Evolutionary conservation across 2,329 filamentous ascomycete genomes (phyloP).

Genomic region (Diaporthe batatas): DNA sequence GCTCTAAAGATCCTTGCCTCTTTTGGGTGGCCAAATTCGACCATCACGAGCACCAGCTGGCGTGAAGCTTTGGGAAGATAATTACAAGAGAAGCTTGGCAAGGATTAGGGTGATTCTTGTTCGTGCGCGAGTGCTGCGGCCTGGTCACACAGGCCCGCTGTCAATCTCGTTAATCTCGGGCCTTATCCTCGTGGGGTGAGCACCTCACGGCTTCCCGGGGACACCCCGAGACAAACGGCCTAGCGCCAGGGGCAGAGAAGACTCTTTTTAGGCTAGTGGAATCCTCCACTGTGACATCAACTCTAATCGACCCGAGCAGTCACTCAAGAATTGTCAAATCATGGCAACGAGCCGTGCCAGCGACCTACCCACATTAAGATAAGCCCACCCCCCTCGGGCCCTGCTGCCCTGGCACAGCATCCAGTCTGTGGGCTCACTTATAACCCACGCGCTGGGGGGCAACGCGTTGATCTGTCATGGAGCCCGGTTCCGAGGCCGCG

Average conservation of each 20-base stretch:
- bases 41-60: slow-evolving; percentile 9
- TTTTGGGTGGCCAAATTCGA: slow-evolving; percentile 15
- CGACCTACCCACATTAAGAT: slow-evolving; percentile 19
- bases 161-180: slow-evolving; percentile 36
- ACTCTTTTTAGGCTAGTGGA: slow-evolving; percentile 30
- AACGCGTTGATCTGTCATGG: slow-evolving; percentile 5
- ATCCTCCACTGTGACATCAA: slow-evolving; percentile 33
- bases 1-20: slow-evolving; percentile 14
- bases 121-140: slow-evolving; percentile 20
- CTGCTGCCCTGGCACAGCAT: not conserved
- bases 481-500: slow-evolving; percentile 12
- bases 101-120: slow-evolving; percentile 19
- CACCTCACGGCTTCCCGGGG: slow-evolving; percentile 20
- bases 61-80: slow-evolving; percentile 20
- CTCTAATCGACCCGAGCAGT: slow-evolving; percentile 25
- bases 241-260: slow-evolving; percentile 33
- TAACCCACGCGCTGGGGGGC: not conserved
- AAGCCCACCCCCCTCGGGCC: not conserved
- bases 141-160: slow-evolving; percentile 31
- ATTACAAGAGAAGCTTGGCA: slow-evolving; percentile 29
- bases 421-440: not conserved
- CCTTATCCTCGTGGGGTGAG: slow-evolving; percentile 25
- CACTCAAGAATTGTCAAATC: not conserved
- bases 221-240: slow-evolving; percentile 26
- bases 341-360: not conserved